Base-by-base conservation (phyloP, 495 filamentous ascomycete genomes). In the Delitschia confertaspora region DNA sequence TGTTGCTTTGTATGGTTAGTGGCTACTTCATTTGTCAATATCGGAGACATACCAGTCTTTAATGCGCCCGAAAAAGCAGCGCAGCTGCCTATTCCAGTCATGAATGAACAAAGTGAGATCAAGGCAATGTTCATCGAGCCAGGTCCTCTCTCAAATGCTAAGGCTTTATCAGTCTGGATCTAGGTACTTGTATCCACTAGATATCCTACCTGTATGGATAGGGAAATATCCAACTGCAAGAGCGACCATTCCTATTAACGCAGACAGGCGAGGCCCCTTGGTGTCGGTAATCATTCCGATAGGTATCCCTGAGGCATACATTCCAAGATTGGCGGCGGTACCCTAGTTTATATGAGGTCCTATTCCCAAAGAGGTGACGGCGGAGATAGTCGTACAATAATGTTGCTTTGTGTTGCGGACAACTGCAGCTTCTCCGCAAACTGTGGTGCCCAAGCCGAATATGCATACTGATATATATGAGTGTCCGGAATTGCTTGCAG, bases 391-490 rank as follows among this genome's bases (percentile, higher is more conserved):
- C 78, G 60, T 68, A 85, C 82, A 55, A 98, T 93, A 44, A 95
- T 58, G 61, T 96, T 95, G 64, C 73, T 83, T 63, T 94, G 74
- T 19, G 88, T 96, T 18, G 91, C 82, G 2, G 85, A 85, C 38
- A 96, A 77, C 63, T 83, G 75, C 63, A 98, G 70, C 45, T 72
- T 75, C 46, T 88, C 78, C 18, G 88, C 88, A 55, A 95, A 95
- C 62, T 94, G 87, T 11, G 91, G 91, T 20, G 82, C 89, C 87
- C 93, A 98, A 65, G 91, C 93, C 41, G 88, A 95, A 59, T 95
- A 98, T 51, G 88, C 93, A 76, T 98, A 98, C 88, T 94, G 34
- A 4, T 5, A 16, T 33, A 13, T 13, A 32, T 59, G 17, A 56
- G 37, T 29, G 21, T 24, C 22, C 10, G 8, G 9, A 24, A 18